Evolutionary conservation across 768 basidiomycete species (phyloP).

Genomic region (Pisolithus tinctorius): DNA sequence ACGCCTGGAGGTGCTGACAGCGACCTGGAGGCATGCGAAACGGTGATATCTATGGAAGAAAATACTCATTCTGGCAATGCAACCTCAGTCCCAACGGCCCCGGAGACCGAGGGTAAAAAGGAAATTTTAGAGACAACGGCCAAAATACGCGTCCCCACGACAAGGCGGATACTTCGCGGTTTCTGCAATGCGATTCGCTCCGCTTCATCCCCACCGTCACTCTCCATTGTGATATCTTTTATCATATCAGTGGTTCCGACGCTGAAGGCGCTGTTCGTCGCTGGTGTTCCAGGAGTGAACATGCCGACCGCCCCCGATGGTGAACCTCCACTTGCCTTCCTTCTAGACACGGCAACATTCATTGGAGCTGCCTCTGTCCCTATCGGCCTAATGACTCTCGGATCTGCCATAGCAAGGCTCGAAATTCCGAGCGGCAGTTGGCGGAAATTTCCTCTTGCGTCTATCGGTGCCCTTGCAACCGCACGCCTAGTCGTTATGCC

Average conservation of each 20-base stretch:
- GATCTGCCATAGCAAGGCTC: slow-evolving; percentile 55
- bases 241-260: slow-evolving; percentile 48
- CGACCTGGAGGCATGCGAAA: too few relatives aligned
- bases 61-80: neutral
- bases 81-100: neutral
- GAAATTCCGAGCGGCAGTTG: slow-evolving; percentile 43
- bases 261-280: slow-evolving; percentile 57
- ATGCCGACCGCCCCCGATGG: slow-evolving; percentile 58
- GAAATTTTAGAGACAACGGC: neutral
- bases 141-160: neutral
- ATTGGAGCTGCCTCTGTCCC: slow-evolving; percentile 61
- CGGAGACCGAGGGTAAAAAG: neutral
- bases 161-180: neutral
- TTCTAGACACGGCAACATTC: slow-evolving; percentile 51
- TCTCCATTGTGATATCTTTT: slow-evolving; percentile 48
- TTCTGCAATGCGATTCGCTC: slow-evolving; percentile 26
- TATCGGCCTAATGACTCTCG: slow-evolving; percentile 54
- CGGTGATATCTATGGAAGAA: neutral
- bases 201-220: slow-evolving; percentile 41
- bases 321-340: slow-evolving; percentile 55
- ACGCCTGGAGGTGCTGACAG: too few relatives aligned
- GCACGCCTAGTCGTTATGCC: slow-evolving; percentile 53
- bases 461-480: slow-evolving; percentile 46
- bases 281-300: slow-evolving; percentile 32
- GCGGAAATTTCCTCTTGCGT: slow-evolving; percentile 40